A percentile compares a stretch with the other conserved stretches of the same genome.
Conservation (phyloP, 2,329 filamentous ascomycete genomes). For the Thelonectria rubi region DNA sequence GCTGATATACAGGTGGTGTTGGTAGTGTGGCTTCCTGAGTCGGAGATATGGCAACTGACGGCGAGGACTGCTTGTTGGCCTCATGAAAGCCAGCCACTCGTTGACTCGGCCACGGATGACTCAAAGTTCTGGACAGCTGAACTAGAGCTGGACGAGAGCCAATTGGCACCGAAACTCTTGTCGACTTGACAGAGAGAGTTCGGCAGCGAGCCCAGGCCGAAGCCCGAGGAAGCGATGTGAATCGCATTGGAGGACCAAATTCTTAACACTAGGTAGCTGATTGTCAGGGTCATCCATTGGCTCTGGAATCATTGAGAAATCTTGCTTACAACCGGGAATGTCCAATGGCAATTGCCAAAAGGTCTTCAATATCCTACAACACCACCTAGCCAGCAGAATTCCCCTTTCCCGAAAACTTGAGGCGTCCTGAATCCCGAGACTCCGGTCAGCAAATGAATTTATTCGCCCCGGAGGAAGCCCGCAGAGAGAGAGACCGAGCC, state of each 20-base stretch:
- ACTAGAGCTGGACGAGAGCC: conserved; percentile 20
- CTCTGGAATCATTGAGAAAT: background rate
- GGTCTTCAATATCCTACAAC: conserved; percentile 6
- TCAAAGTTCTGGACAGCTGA: conserved; percentile 11
- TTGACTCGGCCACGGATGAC: conserved; percentile 28
- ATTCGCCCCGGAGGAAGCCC: background rate
- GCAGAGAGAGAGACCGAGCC: background rate
- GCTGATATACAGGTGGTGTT: conserved; percentile 61
- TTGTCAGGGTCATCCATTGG: background rate
- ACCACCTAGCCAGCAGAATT: background rate
- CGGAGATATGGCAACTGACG: conserved; percentile 25
- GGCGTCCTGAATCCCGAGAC: background rate
- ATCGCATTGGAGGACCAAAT: conserved; percentile 33
- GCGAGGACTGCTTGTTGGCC: conserved; percentile 29
- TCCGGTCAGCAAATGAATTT: background rate
- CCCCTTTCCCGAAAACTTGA: conserved; percentile 2
- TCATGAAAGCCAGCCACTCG: conserved; percentile 40
- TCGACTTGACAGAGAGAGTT: conserved; percentile 28
- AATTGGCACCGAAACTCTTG: conserved; percentile 20
- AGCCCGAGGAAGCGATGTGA: conserved; percentile 34
- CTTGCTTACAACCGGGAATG: conserved; percentile 13
- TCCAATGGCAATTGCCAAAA: background rate
- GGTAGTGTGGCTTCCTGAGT: conserved; percentile 9
- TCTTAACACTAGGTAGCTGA: conserved; percentile 13
- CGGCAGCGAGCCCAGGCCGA: conserved; percentile 37